phyloP scores from a whole-genome alignment of 306 rosid species.

The Cucurbita ficifolia region DNA sequence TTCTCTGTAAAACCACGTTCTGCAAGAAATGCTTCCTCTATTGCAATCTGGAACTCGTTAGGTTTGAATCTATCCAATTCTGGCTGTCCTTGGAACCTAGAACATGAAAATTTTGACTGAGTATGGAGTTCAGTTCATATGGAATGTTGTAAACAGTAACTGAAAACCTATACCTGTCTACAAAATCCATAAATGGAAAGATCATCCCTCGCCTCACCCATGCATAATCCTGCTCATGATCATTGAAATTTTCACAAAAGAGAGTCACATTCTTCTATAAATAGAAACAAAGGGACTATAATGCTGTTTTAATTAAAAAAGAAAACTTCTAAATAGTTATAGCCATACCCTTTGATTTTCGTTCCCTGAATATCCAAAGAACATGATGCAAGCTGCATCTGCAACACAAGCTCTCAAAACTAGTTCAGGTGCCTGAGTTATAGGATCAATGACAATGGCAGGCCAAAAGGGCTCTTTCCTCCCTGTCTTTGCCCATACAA shows the following conservation, averaged over 20 bases:
- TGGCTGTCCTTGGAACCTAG: slow-evolving; percentile 81
- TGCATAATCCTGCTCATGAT: slow-evolving; percentile 81
- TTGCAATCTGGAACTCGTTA: slow-evolving; percentile 65
- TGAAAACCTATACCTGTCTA: slow-evolving; percentile 49
- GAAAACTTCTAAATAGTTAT: background rate
- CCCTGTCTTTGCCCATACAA: slow-evolving; percentile 97
- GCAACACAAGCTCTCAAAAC: slow-evolving; percentile 82
- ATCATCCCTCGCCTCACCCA: slow-evolving; percentile 88
- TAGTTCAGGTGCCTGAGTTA: slow-evolving; percentile 83
- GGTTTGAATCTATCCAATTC: slow-evolving; percentile 46
- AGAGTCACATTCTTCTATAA: slow-evolving; percentile 11
- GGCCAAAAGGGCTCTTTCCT: slow-evolving; percentile 98
- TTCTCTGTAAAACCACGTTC: slow-evolving; percentile 89
- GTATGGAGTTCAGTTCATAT: background rate
- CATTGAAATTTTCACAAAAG: slow-evolving; percentile 19
- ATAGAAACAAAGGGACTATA: slow-evolving; percentile 4
- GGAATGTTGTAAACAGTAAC: slow-evolving; percentile 1
- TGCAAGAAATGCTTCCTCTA: slow-evolving; percentile 92
- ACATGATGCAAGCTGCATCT: slow-evolving; percentile 97
- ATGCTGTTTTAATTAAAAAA: background rate
- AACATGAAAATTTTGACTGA: slow-evolving; percentile 17
- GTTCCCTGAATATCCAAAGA: slow-evolving; percentile 73
- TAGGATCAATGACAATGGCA: slow-evolving; percentile 91
- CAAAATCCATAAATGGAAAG: slow-evolving; percentile 72
- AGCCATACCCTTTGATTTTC: slow-evolving; percentile 65